A percentile compares a stretch with the other conserved stretches of the same genome.
phyloP scores from a whole-genome alignment of 1,284 basidiomycete genomes.

The Testicularia cyperi region DNA sequence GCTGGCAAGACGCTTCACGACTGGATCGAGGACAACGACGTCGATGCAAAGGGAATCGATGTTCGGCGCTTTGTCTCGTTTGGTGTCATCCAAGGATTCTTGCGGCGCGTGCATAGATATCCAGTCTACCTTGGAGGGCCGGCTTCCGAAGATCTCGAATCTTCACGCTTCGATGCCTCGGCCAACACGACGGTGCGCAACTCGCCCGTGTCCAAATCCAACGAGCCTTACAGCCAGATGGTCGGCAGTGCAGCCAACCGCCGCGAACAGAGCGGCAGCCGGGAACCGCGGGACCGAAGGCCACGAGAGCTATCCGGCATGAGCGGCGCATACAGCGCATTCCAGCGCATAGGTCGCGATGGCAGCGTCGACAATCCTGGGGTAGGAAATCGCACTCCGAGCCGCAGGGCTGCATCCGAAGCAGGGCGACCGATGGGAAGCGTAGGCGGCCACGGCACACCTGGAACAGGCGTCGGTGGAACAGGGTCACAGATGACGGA shows the following conservation, averaged over 20 bases:
- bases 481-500: constrained; percentile 16
- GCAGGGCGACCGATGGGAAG: constrained; percentile 5
- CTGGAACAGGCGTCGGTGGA: too few species aligned
- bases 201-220: constrained; percentile 16
- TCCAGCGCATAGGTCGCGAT: constrained; percentile 22
- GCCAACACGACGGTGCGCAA: constrained; percentile 19
- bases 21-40: constrained; percentile 80
- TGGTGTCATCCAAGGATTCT: constrained; percentile 97
- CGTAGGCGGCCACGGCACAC: constrained; percentile 4
- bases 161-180: constrained; percentile 8
- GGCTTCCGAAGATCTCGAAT: constrained; percentile 3
- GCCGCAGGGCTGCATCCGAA: constrained; percentile 6
- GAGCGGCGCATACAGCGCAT: constrained; percentile 18
- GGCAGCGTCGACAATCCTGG: constrained; percentile 31
- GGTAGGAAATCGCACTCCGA: constrained; percentile 7
- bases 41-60: constrained; percentile 72
- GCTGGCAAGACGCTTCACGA: constrained; percentile 80
- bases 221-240: constrained; percentile 4
- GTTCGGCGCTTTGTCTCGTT: constrained; percentile 93
- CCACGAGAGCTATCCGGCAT: constrained; percentile 29
- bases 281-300: constrained; percentile 28
- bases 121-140: constrained; percentile 67
- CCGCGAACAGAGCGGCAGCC: constrained; percentile 29
- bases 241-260: neutral
- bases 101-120: constrained; percentile 88